Percentiles rank a stretch among this genome's conserved stretches.
Evolutionary conservation across 192 early-diverging fungal genomes (phyloP).

Genomic region (Haplosporangium gracile): DNA sequence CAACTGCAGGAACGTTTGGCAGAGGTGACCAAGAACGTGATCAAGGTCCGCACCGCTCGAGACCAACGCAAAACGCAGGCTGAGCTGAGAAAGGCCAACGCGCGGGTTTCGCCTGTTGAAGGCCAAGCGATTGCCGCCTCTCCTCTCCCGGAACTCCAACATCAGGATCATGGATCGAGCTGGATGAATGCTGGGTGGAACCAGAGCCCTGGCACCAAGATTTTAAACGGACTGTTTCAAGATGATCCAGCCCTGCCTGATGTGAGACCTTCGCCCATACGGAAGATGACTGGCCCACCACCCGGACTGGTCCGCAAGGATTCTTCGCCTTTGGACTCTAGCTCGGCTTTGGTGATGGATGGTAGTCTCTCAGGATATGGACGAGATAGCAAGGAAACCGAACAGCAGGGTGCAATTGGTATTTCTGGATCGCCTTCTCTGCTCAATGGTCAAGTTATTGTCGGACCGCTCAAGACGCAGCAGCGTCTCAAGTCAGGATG

Average conservation of each 20-base stretch:
- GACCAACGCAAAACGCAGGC: conserved; percentile 19
- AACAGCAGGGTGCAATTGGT: not conserved
- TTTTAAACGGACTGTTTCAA: conserved; percentile 45
- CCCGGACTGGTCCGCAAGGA: conserved; percentile 27
- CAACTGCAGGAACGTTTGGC: conserved; percentile 47
- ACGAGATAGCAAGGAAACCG: conserved; percentile 20
- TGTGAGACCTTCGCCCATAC: not conserved
- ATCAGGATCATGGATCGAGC: conserved; percentile 32
- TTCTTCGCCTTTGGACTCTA: not conserved
- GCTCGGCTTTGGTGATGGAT: not conserved
- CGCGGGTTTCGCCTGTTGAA: not conserved
- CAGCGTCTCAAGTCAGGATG: conserved; percentile 15
- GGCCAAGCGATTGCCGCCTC: not conserved
- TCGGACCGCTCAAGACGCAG: not conserved
- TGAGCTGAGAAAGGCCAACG: conserved; percentile 1
- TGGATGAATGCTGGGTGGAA: conserved; percentile 40
- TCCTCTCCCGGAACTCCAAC: not conserved
- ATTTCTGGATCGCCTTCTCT: conserved; percentile 15
- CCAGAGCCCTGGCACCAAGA: conserved; percentile 24
- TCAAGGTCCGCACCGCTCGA: conserved; percentile 14
- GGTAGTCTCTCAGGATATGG: conserved; percentile 18
- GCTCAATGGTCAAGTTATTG: not conserved
- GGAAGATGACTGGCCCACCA: conserved; percentile 40
- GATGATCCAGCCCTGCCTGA: conserved; percentile 5
- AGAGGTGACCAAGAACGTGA: conserved; percentile 40